Base-by-base conservation (phyloP, 495 filamentous ascomycete species). In the Halenospora varia region DNA sequence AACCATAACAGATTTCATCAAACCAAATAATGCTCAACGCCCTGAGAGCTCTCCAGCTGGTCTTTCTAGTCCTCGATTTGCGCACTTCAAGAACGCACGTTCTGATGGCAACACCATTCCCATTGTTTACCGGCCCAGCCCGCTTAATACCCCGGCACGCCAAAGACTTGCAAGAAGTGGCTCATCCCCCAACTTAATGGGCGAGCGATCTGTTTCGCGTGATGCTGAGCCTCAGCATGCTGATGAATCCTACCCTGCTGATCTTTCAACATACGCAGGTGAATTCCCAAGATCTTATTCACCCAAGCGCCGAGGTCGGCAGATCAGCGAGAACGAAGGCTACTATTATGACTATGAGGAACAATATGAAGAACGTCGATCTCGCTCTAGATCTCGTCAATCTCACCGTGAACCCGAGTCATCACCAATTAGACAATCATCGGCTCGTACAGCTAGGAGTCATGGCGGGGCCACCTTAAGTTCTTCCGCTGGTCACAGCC, bases 1-100 rank as follows among this genome's bases (percentile, higher is more conserved):
- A 8, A 56, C 46, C 19, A 51, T 64, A 26, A 48, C 29, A 10
- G 54, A 57, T 10, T 57, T 64, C 39, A 40, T 61, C 2, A 49
- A 54, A n/a, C n/a, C n/a, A n/a, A n/a, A n/a, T n/a, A n/a, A n/a
- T n/a, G n/a, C n/a, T n/a, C n/a, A n/a, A 2, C 25, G 46, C 39
- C 53, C 23, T 22, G 42, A 60, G 3, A 51, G 19, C 25, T 1
- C 47, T n/a, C 18, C 47, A 24, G 10, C 19, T 18, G n/a, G 10
- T 11, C 15, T 26, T 1, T 15, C 22, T 10, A 44, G 13, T 19
- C 53, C 57, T 35, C 46, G 49, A 26, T 13, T 23, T 40, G 25
- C 25, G 3, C 53, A 59, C 24, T 15, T 48, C 10, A 60, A 64
- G 15, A 60, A 60, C 26, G 17, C 53, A 10, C 49, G 53, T 23